Base-by-base conservation (phyloP, 2,329 filamentous ascomycete genomes). In the Penicillium palitans region DNA sequence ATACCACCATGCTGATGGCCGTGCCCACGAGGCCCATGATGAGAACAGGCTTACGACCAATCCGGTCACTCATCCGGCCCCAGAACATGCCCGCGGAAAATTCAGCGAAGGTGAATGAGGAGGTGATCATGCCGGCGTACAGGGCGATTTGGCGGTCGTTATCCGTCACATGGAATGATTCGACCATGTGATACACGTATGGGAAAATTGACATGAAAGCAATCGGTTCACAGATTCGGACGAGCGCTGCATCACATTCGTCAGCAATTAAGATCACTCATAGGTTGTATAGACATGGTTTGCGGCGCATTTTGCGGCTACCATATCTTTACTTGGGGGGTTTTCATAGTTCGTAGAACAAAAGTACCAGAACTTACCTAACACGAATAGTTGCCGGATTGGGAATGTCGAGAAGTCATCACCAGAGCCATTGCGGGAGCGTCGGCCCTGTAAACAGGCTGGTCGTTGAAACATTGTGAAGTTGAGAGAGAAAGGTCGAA, bases 161-260 rank as follows among this genome's bases (percentile, higher is more conserved):
- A 47, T 90, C 82, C 62, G 92, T 90, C 72, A 96, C 88, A 70
- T 90, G 82, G 77, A 98, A 98, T 61, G 92, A 91, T 69, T 92
- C 83, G 67, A 98, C 89, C 95, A 99, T 98, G 80, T 90, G 93
- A 80, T 96, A 98, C 68, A 96, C 92, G 76, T 98, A 99, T 1
- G 95, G 95, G 74, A 99, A 98, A 68, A 98, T 97, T 54, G 93
- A 97, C 91, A 97, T 98, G 82, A 99, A 98, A 6, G 95, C 95
- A 75, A 99, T 98, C 52, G 95, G 95, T 75, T 99, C 95, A 81
- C 92, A 97, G 80, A 99, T 93, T 72, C 95, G 89, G 78, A 93
- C 96, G 71, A 96, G 83, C 46, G 92, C 93, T 96, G 60, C 27
- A 58, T 41, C 45, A 55, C 15, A 50, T 19, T 58, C 10, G 53